Evolutionary conservation across 768 basidiomycete species (phyloP), one percentile per base, ranked within the genome.

Genomic region (Lactifluus pinguis): DNA sequence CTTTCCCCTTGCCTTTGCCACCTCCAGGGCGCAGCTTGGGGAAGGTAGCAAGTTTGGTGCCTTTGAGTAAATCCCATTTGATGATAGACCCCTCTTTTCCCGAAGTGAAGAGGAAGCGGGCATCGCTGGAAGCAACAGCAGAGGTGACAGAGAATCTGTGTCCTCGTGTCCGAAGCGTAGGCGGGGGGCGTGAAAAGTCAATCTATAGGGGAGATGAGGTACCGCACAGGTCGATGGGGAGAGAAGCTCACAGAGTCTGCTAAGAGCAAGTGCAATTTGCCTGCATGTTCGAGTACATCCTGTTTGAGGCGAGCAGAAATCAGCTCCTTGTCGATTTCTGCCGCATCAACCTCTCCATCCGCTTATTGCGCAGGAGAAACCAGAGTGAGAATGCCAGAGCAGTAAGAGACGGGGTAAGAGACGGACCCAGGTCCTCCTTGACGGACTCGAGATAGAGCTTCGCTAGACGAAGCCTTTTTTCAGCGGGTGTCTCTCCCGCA

Each of bases 331-430:
- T 99, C 97, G 30, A 98, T 85, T 67, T 98, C 95, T 1, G 91
- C 94, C 5, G 97, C 97, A 70, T 99, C 95, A 64, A 85, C 94
- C 63, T 93, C 93, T 38, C 89, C 91, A 29, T 94, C 94, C 60
- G 85, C 92, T 83, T 62, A 25, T 53, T 30, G 53, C 19, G 11
- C 54, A 30, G 11, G 4, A 48, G 32, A 25, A 36, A 32, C 21
- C 15, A 34, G 32, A 38, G 25, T 50, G 47, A 63, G 56, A 38
- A 38, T 13, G 2, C 14, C 8, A 38, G 44, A 34, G 38, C 39
- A 8, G 32, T 17, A 45, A 9, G 10, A 21, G 39, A 21, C 15
- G 15, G 14, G 13, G 13, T 19, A 34, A 44, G 29, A 48, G 49
- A 49, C 83, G 72, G 67, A 83, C 86, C 77, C 32, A 95, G 72